Conservation (phyloP, 768 basidiomycete genomes). For the Inosperma sp. region DNA sequence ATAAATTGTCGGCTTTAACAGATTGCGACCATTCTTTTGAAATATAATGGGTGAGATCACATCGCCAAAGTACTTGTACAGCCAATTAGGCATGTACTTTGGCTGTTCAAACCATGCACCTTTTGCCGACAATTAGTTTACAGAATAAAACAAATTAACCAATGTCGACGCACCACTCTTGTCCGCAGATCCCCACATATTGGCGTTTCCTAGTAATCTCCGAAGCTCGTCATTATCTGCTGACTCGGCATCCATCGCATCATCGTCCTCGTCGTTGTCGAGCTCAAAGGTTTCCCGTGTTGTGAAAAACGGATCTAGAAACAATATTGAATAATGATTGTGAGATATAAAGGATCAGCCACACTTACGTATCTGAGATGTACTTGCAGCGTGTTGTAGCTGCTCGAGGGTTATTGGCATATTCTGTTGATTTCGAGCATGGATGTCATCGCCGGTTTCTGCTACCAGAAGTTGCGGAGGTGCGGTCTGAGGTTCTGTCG, state of each 20-base stretch:
- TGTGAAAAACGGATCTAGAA: slow-evolving; percentile 4
- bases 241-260: background rate
- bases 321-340: background rate
- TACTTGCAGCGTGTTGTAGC: background rate
- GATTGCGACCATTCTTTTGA: background rate
- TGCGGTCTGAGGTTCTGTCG: too few relatives aligned
- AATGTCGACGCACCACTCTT: background rate
- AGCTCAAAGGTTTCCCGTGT: background rate
- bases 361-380: slow-evolving; percentile 5
- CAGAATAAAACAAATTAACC: background rate
- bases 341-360: background rate
- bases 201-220: background rate
- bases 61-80: slow-evolving; percentile 8
- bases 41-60: background rate
- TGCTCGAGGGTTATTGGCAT: too few relatives aligned
- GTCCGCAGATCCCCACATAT: background rate
- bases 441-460: too few relatives aligned
- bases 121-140: background rate
- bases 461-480: too few relatives aligned
- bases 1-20: background rate
- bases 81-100: slow-evolving; percentile 9
- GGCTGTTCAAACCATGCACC: slow-evolving; percentile 6
- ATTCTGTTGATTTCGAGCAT: too few relatives aligned
- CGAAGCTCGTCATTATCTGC: background rate
- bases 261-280: background rate